Evolutionary conservation across 768 basidiomycete species (phyloP), one percentile per base, ranked within the genome.

Genomic region (Tulasnella sp.): DNA sequence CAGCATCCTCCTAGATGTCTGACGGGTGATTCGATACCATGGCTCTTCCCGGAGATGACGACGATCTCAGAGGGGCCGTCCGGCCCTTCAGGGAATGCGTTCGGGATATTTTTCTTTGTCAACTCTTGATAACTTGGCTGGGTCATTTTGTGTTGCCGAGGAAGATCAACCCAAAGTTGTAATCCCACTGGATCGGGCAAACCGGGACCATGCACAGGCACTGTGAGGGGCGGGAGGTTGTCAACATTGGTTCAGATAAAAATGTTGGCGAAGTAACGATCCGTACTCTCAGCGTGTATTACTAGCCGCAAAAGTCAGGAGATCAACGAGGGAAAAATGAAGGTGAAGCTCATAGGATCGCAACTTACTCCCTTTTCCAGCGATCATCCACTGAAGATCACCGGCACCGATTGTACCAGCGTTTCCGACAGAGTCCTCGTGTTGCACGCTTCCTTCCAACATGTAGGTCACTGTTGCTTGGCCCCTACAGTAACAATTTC

Each of bases 381-480:
- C 72, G 29, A 69, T 69, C 92, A 94, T 94, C 90, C 92, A 96
- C 67, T 97, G 93, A 1, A 96, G 84, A 50, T 92, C 94, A 2
- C 93, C 93, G 8, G 83, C 61, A 19, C 68, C 68, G 21, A 74
- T 68, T 8, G 66, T 69, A n/a, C 49, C 53, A 54, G 34, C 80
- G 69, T 92, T 87, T 1, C 89, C 93, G 1, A 82, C 83, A 22
- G 89, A 93, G 68, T 97, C 94, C 71, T 98, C 94, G 65, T 98
- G 94, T 55, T 78, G 75, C 65, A 59, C 48, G 31, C 29, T 83
- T 80, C 89, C 92, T 73, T 88, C 76, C 0, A 92, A 74, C 82
- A 96, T 85, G 70, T 94, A 94, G 0, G 92, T 92, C 2, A 88
- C 84, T 1, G 85, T 89, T 2, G 84, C 83, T 69, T 92, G 91